phyloP scores from a whole-genome alignment of 257 asterid genomes.

The Lycium barbarum region DNA sequence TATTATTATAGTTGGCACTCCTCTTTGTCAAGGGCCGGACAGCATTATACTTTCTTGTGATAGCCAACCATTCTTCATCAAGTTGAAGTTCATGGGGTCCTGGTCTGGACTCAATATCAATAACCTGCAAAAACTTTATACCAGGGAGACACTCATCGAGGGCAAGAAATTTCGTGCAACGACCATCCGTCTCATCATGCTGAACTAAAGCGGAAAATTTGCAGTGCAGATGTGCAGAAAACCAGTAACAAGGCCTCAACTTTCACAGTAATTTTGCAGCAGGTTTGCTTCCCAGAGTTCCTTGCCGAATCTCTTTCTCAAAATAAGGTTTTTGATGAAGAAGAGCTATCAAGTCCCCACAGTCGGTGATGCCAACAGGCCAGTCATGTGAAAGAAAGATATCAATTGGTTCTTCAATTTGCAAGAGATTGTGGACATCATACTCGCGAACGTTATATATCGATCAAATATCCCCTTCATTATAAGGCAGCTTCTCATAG shows the following conservation, averaged over 20 bases:
- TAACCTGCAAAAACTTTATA: conserved; percentile 62
- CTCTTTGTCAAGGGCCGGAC: conserved; percentile 66
- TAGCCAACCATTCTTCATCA: conserved; percentile 99
- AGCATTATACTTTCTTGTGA: conserved; percentile 76
- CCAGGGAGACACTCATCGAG: conserved; percentile 56
- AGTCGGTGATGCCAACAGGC: conserved; percentile 83
- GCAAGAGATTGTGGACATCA: conserved; percentile 87
- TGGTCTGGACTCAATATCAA: conserved; percentile 76
- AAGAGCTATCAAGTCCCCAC: conserved; percentile 67
- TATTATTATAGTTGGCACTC: conserved; percentile 65
- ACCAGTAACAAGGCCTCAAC: conserved; percentile 84
- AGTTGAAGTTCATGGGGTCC: conserved; percentile 85
- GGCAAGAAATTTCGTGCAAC: conserved; percentile 53
- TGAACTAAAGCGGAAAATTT: conserved; percentile 90
- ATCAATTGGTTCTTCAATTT: conserved; percentile 89
- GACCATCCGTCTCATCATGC: conserved; percentile 67
- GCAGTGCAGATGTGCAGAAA: conserved; percentile 95
- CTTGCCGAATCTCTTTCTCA: conserved; percentile 70
- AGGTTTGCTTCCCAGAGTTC: conserved; percentile 83
- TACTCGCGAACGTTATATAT: conserved; percentile 91
- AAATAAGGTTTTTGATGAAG: conserved; percentile 67
- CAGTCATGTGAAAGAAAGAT: conserved; percentile 96
- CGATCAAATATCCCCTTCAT: conserved; percentile 74
- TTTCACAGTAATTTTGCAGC: conserved; percentile 78
- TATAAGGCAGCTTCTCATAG: conserved; percentile 80